These are phyloP conservation scores for Chimonanthus salicifolius DNA, from an alignment of 164 flowering plant genomes.

Conservation along the genomic window DNA sequence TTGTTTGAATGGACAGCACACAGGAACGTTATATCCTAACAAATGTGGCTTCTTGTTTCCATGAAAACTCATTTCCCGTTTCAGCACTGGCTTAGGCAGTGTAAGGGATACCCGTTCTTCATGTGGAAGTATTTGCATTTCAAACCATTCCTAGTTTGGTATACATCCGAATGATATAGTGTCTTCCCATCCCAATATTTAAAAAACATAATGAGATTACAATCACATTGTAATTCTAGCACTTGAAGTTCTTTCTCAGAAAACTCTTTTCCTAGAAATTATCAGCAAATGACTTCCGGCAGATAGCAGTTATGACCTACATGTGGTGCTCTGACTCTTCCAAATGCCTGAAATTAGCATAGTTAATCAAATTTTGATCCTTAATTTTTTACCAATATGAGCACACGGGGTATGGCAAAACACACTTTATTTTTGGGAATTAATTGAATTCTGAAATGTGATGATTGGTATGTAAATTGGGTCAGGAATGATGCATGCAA, in stretches of 20 bases:
- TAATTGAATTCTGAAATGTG: neutral
- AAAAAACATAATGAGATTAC: too few relatives aligned
- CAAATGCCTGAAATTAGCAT: neutral
- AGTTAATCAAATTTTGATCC: too few relatives aligned
- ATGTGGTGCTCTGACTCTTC: neutral
- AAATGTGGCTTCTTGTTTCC: too few relatives aligned
- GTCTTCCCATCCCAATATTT: neutral
- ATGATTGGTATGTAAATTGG: neutral
- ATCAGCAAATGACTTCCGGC: neutral
- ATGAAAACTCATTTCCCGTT: too few relatives aligned
- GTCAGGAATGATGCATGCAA: neutral
- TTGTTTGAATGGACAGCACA: neutral
- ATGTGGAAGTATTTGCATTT: neutral
- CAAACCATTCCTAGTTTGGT: neutral
- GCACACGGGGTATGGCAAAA: too few relatives aligned
- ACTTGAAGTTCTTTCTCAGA: neutral
- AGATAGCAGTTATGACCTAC: too few relatives aligned
- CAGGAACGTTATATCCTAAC: too few relatives aligned
- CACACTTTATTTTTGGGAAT: neutral
- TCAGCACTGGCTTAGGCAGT: too few relatives aligned
- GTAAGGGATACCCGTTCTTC: neutral
- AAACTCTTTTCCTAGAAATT: neutral
- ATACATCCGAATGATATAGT: neutral
- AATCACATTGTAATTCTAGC: too few relatives aligned
- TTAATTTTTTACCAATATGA: too few relatives aligned